phyloP scores from a whole-genome alignment of 345 rosid species.

The Ailanthus altissimus region DNA sequence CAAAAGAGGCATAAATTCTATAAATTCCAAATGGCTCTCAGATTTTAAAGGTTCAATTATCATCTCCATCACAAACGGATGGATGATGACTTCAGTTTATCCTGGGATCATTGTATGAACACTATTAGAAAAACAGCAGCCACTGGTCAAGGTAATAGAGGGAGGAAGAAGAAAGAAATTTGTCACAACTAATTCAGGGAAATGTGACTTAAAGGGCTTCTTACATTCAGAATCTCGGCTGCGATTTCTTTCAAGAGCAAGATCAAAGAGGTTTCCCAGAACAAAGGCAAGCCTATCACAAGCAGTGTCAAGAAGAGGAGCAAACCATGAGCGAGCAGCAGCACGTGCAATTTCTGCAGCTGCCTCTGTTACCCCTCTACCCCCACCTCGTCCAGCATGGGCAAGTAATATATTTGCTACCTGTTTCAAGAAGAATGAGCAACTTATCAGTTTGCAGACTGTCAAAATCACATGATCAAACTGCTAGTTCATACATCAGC shows the following conservation, averaged over 20 bases:
- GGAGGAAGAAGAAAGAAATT: not conserved
- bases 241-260: slow-evolving; percentile 80
- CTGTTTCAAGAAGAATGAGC: slow-evolving; percentile 38
- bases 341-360: slow-evolving; percentile 95
- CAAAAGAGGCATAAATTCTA: not conserved
- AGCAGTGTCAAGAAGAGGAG: slow-evolving; percentile 95
- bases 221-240: slow-evolving; percentile 68
- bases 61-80: not conserved
- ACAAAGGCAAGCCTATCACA: slow-evolving; percentile 94
- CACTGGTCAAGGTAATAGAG: not conserved
- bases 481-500: not conserved
- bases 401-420: slow-evolving; percentile 95
- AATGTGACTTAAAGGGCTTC: slow-evolving; percentile 28
- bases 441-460: not conserved
- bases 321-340: slow-evolving; percentile 95
- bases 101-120: not conserved
- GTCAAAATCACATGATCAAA: slow-evolving; percentile 12
- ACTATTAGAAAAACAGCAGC: not conserved
- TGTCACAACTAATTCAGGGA: not conserved
- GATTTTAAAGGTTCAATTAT: not conserved
- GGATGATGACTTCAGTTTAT: not conserved
- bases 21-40: not conserved
- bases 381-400: slow-evolving; percentile 89
- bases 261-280: slow-evolving; percentile 77
- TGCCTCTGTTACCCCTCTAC: slow-evolving; percentile 89